Evolutionary conservation across 73 alveolate genomes (phyloP).

Genomic region (Symbiodinium pilosum): DNA sequence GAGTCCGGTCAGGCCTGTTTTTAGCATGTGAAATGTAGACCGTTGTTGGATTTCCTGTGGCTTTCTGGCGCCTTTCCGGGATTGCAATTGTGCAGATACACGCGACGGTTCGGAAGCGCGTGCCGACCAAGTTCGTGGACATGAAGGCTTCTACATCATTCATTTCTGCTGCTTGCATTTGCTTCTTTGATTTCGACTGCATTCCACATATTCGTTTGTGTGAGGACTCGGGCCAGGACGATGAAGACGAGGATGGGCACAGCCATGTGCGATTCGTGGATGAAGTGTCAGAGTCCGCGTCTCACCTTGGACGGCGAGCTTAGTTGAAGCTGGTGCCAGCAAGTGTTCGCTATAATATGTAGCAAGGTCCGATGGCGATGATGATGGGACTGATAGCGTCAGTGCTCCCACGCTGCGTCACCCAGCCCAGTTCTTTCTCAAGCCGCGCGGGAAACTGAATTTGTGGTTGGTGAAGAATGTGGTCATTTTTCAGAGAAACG

Average conservation of each 20-base stretch:
- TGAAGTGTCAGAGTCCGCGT: slow-evolving; percentile 46
- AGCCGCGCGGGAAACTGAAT: neutral
- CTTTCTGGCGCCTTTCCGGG: too few species aligned
- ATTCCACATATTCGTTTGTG: neutral
- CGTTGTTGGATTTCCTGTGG: neutral
- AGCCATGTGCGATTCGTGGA: slow-evolving; percentile 70
- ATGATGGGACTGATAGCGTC: slow-evolving; percentile 27
- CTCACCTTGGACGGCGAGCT: neutral
- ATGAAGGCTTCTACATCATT: neutral
- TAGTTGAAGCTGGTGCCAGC: neutral
- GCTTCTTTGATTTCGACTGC: neutral
- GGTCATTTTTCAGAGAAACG: too few species aligned
- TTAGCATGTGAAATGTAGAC: neutral
- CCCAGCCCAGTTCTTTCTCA: neutral
- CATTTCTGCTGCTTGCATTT: neutral
- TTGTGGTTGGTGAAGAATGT: neutral
- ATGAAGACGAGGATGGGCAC: slow-evolving; percentile 50
- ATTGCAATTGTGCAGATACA: neutral
- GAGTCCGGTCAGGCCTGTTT: neutral
- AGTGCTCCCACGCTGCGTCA: slow-evolving; percentile 55
- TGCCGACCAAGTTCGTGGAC: slow-evolving; percentile 80
- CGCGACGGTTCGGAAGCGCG: slow-evolving; percentile 27
- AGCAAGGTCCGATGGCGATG: slow-evolving; percentile 60
- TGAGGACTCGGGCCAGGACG: slow-evolving; percentile 3
- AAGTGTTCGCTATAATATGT: too few species aligned